phyloP scores from a whole-genome alignment of 1,284 basidiomycete species.

The Cryptococcus sp. region DNA sequence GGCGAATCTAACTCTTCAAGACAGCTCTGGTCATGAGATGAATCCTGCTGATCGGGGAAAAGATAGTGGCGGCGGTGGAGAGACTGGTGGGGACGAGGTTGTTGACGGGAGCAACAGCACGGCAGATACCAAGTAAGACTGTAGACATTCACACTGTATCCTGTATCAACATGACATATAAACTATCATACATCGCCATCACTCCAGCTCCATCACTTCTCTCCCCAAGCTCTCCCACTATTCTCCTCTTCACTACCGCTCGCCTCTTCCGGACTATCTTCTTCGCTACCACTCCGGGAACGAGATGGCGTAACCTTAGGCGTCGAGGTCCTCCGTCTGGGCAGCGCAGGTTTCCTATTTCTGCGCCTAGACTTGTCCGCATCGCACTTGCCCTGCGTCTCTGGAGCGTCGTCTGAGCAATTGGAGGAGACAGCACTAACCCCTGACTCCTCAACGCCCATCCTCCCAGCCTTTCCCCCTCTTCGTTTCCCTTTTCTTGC shows the following conservation, averaged over 20 bases:
- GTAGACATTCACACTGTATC: too few relatives aligned
- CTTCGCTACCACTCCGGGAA: too few relatives aligned
- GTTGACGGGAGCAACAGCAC: neutral
- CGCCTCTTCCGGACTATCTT: too few relatives aligned
- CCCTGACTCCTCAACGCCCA: slow-evolving; percentile 7
- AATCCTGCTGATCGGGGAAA: neutral
- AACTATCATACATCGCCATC: neutral
- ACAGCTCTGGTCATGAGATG: neutral
- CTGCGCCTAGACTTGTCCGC: neutral
- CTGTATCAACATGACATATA: too few relatives aligned
- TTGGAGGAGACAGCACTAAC: slow-evolving; percentile 1
- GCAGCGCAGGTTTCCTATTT: too few relatives aligned
- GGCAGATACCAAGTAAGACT: neutral
- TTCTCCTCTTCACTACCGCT: neutral
- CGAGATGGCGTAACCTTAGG: too few relatives aligned
- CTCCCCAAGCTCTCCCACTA: slow-evolving; percentile 15
- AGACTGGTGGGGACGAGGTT: neutral
- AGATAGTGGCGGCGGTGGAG: neutral
- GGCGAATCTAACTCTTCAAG: neutral
- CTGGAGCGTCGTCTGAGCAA: slow-evolving; percentile 8
- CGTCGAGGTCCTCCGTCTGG: too few relatives aligned
- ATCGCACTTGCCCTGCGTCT: neutral
- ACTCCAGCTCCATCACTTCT: slow-evolving; percentile 11
- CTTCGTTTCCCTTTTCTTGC: slow-evolving; percentile 11
- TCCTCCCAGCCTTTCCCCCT: slow-evolving; percentile 10